Base-by-base conservation (phyloP, 495 filamentous ascomycete species). In the Pyrenopolyporus hunteri region DNA sequence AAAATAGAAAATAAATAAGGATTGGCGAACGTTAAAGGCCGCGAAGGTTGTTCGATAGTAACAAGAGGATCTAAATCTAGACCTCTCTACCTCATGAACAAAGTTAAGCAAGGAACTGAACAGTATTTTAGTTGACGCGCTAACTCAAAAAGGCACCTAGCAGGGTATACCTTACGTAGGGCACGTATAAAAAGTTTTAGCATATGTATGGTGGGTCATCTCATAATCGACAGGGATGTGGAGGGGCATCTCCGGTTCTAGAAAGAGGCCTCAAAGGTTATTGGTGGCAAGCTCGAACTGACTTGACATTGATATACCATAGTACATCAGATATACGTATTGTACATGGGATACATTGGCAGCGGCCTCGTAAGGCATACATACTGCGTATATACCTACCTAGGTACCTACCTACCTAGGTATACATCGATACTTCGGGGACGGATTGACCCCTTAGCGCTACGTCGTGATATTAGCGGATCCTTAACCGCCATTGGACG, bases 181-280 rank as follows among this genome's bases (percentile, higher is more conserved):
- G 32, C 51, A 40, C 42, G n/a, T 39, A n/a, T n/a, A 10, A 20
- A 52, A 44, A 63, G 44, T 17, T 57, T 16, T 54, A 17, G 48
- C 49, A 56, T 65, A 55, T 59, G 45, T n/a, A n/a, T n/a, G n/a
- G n/a, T n/a, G 45, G 31, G 9, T 32, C 40, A 26, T 43, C 45
- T 19, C 50, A 39, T 33, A 59, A 55, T 20, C 16, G 62, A 51
- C 62, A 60, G 49, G 63, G 63, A 43, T 66, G 8, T 51, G 9
- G 63, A 59, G 57, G 51, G 57, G 36, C 63, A 66, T 66, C 57
- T 46, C 57, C 63, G 51, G 19, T 66, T 66, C 26, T 36, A 66
- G 63, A 66, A 57, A 60, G 45, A 26, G 17, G 39, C 29, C n/a
- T 48, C 25, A 46, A 52, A 60, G 46, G 43, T 53, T 19, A 66